Evolutionary conservation across 768 basidiomycete species (phyloP).

Genomic region (Boletus sp.): DNA sequence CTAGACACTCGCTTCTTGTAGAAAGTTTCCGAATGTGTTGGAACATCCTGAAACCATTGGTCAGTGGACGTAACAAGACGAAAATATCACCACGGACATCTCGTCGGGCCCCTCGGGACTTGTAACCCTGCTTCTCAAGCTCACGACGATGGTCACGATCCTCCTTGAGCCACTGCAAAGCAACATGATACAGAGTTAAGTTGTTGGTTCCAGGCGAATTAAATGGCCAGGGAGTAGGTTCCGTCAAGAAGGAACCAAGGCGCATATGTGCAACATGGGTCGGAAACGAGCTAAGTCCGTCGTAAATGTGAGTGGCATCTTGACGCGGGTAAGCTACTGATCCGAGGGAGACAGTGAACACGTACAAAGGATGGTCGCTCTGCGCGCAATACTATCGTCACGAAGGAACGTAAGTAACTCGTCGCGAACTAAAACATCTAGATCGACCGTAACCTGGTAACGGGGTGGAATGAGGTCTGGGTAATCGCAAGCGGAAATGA

Average conservation of each 20-base stretch:
- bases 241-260: conserved; percentile 67
- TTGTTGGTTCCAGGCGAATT: conserved; percentile 24
- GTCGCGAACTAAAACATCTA: conserved; percentile 92
- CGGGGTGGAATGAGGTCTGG: background rate
- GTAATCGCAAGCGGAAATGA: background rate
- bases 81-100: conserved; percentile 40
- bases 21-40: conserved; percentile 79
- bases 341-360: conserved; percentile 4
- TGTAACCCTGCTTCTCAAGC: conserved; percentile 56
- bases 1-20: conserved; percentile 65
- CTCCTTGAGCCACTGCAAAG: conserved; percentile 83
- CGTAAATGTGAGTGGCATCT: conserved; percentile 98
- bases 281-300: conserved; percentile 87
- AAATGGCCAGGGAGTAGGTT: conserved; percentile 71
- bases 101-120: conserved; percentile 57
- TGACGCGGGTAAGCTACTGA: conserved; percentile 5
- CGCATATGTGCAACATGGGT: conserved; percentile 93
- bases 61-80: conserved; percentile 1
- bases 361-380: conserved; percentile 85
- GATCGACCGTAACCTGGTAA: conserved; percentile 86
- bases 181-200: conserved; percentile 59
- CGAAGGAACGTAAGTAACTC: conserved; percentile 88
- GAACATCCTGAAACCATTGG: conserved; percentile 42
- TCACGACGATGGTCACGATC: conserved; percentile 67
- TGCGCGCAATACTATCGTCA: conserved; percentile 71